phyloP scores from a whole-genome alignment of 2,329 filamentous ascomycete genomes.

The Diaporthe eres region DNA sequence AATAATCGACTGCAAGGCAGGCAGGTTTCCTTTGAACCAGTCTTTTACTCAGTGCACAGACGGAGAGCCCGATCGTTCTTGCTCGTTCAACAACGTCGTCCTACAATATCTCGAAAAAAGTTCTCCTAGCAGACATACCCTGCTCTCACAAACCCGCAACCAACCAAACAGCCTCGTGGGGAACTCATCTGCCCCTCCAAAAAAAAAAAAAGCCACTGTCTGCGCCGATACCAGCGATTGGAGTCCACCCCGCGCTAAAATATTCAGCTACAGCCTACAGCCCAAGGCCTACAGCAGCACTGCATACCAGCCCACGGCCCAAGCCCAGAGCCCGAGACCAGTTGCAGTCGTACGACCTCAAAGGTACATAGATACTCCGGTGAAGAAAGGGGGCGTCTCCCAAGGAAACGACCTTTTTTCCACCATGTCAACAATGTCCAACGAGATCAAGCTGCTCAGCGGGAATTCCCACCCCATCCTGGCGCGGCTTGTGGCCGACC shows the following conservation, averaged over 20 bases:
- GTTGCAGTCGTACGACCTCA: constrained; percentile 33
- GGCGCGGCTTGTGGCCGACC: constrained; percentile 54
- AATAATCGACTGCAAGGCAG: constrained; percentile 3
- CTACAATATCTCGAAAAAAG: constrained; percentile 6
- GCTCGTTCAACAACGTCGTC: neutral
- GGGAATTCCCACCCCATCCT: constrained; percentile 49
- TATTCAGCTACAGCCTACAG: constrained; percentile 25
- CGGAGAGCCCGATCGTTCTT: neutral
- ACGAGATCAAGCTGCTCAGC: constrained; percentile 67
- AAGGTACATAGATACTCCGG: constrained; percentile 36
- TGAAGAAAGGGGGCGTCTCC: constrained; percentile 31
- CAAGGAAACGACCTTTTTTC: constrained; percentile 17
- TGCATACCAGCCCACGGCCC: constrained; percentile 28
- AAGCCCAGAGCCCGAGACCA: constrained; percentile 27
- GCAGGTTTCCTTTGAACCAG: constrained; percentile 8
- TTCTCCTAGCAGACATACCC: neutral
- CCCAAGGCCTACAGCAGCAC: neutral
- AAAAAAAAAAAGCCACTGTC: constrained; percentile 11
- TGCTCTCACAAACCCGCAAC: constrained; percentile 8
- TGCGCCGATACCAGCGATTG: constrained; percentile 20
- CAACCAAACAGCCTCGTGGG: constrained; percentile 36
- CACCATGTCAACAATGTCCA: constrained; percentile 56
- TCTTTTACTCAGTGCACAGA: constrained; percentile 12
- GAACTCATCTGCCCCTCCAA: constrained; percentile 24
- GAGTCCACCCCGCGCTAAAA: constrained; percentile 41